phyloP scores from a whole-genome alignment of 2,329 filamentous ascomycete genomes.

The Aspergillus vadensis region DNA sequence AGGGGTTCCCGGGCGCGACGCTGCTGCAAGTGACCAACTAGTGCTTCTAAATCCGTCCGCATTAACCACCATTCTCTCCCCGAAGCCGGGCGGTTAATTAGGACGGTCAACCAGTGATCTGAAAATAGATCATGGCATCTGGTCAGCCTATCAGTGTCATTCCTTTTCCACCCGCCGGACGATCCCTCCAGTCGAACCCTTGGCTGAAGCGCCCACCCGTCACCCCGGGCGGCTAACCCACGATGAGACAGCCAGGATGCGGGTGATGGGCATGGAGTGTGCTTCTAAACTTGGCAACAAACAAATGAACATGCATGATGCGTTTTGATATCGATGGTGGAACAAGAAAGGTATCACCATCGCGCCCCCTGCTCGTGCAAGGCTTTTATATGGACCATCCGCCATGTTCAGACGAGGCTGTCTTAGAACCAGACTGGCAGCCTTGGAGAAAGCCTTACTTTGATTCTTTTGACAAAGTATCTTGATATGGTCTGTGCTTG shows the following conservation, averaged over 20 bases:
- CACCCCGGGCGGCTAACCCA: slow-evolving; percentile 5
- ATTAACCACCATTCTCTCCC: not conserved
- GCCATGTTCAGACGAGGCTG: not conserved
- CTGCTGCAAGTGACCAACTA: not conserved
- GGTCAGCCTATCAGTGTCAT: not conserved
- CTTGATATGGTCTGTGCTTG: slow-evolving; percentile 1
- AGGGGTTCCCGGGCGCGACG: slow-evolving; percentile 5
- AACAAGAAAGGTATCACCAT: slow-evolving; percentile 6
- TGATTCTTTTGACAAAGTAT: not conserved
- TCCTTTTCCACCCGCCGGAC: not conserved
- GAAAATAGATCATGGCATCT: not conserved
- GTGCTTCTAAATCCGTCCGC: slow-evolving; percentile 16
- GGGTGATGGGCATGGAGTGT: not conserved
- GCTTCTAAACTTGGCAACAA: slow-evolving; percentile 16
- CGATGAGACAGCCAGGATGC: too few relatives aligned
- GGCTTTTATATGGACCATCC: slow-evolving; percentile 10
- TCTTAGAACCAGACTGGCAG: not conserved
- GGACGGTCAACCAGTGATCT: not conserved
- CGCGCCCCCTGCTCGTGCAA: slow-evolving; percentile 1
- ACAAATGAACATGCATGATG: slow-evolving; percentile 2
- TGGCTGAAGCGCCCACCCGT: not conserved
- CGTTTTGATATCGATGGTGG: not conserved
- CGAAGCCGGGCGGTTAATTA: not conserved
- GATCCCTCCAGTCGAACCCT: not conserved
- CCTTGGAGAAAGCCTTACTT: not conserved